These are phyloP conservation scores for Eimeria brunetti DNA, from an alignment of 169 alveolate genomes.

Conservation along the genomic window DNA sequence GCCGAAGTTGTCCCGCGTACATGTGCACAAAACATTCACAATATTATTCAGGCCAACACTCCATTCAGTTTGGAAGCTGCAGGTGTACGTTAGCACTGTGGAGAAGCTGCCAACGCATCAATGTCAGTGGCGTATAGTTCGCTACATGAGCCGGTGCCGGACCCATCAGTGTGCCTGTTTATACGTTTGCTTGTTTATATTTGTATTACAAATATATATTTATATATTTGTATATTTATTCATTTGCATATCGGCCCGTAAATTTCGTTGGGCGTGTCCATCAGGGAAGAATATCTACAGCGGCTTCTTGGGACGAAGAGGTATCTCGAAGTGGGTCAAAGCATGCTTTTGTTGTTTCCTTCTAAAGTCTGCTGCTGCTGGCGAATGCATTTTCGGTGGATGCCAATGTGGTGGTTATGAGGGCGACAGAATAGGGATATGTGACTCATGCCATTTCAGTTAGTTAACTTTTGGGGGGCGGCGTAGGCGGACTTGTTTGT, in stretches of 20 bases:
- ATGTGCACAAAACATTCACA: background rate
- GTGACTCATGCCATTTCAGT: background rate
- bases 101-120: background rate
- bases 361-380: background rate
- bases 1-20: background rate
- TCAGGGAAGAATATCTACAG: conserved; percentile 27
- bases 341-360: background rate
- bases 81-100: background rate
- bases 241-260: background rate
- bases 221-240: background rate
- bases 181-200: no score
- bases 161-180: background rate
- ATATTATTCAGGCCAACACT: background rate
- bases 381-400: background rate
- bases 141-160: background rate
- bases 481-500: background rate
- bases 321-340: conserved; percentile 29
- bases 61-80: background rate
- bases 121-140: background rate
- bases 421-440: background rate
- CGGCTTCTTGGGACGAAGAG: conserved; percentile 57
- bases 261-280: background rate
- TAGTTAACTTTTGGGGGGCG: background rate
- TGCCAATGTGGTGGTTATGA: background rate
- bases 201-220: no score